Evolutionary conservation across 192 early-diverging fungal genomes (phyloP).

Genomic region (Umbelopsis vinacea): DNA sequence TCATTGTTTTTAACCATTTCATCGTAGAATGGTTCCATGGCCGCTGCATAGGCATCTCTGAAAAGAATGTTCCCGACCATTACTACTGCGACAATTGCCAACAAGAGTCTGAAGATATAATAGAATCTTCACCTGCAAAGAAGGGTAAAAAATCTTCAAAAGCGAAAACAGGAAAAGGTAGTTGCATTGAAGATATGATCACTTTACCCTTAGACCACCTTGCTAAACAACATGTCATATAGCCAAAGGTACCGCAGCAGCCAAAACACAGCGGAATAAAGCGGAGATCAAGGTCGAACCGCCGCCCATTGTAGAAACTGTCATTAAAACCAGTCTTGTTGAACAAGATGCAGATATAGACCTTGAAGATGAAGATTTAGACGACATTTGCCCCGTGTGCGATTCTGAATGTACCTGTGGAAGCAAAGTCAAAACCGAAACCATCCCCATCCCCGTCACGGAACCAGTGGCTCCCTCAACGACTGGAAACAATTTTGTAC

Average conservation of each 20-base stretch:
- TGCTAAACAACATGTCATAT: background rate
- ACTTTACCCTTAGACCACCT: background rate
- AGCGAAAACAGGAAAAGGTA: background rate
- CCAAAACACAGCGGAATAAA: conserved; percentile 22
- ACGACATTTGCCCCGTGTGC: conserved; percentile 61
- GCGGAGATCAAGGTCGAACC: background rate
- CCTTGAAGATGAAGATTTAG: conserved; percentile 49
- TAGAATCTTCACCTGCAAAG: no score
- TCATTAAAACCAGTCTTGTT: background rate
- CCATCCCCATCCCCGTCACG: background rate
- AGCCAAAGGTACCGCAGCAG: conserved; percentile 17
- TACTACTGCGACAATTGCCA: conserved; percentile 36
- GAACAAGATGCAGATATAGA: conserved; percentile 45
- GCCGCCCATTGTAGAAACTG: conserved; percentile 16
- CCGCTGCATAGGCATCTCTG: conserved; percentile 51
- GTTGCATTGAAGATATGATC: background rate
- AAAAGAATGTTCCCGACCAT: conserved; percentile 36
- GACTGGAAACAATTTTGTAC: background rate
- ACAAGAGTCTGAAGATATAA: conserved; percentile 28
- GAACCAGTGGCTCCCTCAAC: no score
- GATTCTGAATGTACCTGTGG: conserved; percentile 59
- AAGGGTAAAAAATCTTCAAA: background rate
- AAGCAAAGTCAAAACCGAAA: conserved; percentile 22
- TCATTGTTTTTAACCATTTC: background rate
- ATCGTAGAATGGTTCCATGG: conserved; percentile 64